Evolutionary conservation across 164 flowering plant genomes (phyloP).

Genomic region (Aristolochia californica): DNA sequence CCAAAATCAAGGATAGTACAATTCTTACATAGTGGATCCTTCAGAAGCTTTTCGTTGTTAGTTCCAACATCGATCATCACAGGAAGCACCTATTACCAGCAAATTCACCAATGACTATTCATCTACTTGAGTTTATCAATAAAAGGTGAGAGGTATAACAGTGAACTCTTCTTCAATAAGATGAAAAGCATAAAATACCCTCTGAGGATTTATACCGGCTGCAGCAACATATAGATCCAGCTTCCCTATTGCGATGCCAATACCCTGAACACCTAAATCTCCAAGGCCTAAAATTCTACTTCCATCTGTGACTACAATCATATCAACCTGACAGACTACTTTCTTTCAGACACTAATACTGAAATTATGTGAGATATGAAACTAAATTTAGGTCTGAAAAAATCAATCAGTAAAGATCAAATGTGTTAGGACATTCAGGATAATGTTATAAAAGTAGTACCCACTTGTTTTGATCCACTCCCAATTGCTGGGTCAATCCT

Average conservation of each 20-base stretch:
- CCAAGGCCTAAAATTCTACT: slow-evolving; percentile 98
- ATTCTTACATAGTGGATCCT: slow-evolving; percentile 80
- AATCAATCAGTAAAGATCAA: no score
- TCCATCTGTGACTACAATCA: slow-evolving; percentile 99
- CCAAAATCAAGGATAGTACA: neutral
- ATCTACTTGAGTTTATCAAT: neutral
- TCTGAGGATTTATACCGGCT: slow-evolving; percentile 95
- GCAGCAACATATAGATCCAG: slow-evolving; percentile 95
- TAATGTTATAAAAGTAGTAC: no score
- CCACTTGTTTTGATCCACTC: no score
- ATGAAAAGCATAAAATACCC: slow-evolving; percentile 36
- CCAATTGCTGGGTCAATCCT: no score
- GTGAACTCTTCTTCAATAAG: neutral
- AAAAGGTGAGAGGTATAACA: neutral
- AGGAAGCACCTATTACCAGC: slow-evolving; percentile 69
- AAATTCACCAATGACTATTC: neutral
- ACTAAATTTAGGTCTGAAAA: no score
- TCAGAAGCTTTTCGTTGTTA: slow-evolving; percentile 84
- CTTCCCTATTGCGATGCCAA: slow-evolving; percentile 94
- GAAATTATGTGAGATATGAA: no score
- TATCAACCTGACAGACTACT: slow-evolving; percentile 62
- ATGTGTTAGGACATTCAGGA: no score
- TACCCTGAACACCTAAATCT: slow-evolving; percentile 97
- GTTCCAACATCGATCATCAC: slow-evolving; percentile 99
- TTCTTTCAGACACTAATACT: no score